These are phyloP conservation scores for Aspergillus quadricinctus DNA, from an alignment of 2,329 filamentous ascomycete species.

Conservation along the genomic window DNA sequence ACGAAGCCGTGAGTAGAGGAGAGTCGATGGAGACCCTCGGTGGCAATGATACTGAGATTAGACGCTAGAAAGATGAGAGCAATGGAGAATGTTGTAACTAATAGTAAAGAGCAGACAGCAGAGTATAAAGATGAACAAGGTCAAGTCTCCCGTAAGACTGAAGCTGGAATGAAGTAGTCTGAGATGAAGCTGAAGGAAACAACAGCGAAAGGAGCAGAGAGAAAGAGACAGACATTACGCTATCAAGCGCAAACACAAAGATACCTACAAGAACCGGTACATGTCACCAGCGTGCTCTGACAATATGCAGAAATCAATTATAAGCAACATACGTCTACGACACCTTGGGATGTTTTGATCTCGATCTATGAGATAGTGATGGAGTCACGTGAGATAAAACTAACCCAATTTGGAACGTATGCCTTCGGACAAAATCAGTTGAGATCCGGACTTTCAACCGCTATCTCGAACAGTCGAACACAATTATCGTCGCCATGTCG, in stretches of 20 bases:
- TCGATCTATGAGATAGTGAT: not conserved
- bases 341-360: not conserved
- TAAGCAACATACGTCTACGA: not conserved
- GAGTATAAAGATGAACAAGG: not conserved
- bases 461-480: constrained; percentile 18
- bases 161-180: not conserved
- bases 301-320: not conserved
- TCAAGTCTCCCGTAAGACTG: not conserved
- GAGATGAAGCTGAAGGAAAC: not conserved
- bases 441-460: constrained; percentile 20
- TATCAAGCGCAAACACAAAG: not conserved
- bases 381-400: constrained; percentile 14
- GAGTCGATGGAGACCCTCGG: not conserved
- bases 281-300: not conserved
- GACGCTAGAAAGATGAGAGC: not conserved
- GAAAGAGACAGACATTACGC: not conserved
- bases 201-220: not conserved
- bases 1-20: not conserved
- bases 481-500: constrained; percentile 51
- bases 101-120: not conserved
- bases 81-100: not conserved
- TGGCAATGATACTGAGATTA: not conserved
- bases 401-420: constrained; percentile 16
- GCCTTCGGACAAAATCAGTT: constrained; percentile 31
- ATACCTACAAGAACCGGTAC: not conserved